phyloP scores from a whole-genome alignment of 2,329 filamentous ascomycete genomes.

The Microdochium nivale region DNA sequence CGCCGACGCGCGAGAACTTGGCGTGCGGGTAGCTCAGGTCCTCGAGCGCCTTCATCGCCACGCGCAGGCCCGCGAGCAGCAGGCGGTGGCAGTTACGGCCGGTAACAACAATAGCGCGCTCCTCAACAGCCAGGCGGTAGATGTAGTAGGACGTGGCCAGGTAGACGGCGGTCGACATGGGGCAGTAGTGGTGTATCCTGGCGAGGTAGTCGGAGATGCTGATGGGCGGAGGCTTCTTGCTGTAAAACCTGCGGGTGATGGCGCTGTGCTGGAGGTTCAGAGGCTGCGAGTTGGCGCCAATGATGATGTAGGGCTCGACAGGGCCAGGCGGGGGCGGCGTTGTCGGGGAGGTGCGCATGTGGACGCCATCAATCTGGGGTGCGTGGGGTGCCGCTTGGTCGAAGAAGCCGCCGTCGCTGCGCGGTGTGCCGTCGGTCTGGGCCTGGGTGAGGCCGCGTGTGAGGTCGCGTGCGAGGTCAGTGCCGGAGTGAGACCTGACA shows the following conservation, averaged over 20 bases:
- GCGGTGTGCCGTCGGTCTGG: conserved; percentile 19
- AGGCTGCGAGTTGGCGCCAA: conserved; percentile 63
- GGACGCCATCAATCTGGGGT: conserved; percentile 36
- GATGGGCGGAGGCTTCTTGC: conserved; percentile 77
- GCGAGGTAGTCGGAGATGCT: conserved; percentile 75
- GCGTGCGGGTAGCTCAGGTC: conserved; percentile 81
- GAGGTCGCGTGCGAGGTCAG: conserved; percentile 36
- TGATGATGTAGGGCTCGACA: conserved; percentile 47
- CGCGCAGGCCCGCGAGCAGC: conserved; percentile 71
- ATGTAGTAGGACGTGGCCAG: conserved; percentile 85
- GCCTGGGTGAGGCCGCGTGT: conserved; percentile 33
- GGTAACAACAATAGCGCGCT: conserved; percentile 72
- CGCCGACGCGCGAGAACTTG: conserved; percentile 79
- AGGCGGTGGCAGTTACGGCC: conserved; percentile 79
- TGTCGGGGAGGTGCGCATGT: conserved; percentile 27
- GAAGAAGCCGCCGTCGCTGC: conserved; percentile 8
- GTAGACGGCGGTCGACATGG: conserved; percentile 89
- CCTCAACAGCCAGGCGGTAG: conserved; percentile 68
- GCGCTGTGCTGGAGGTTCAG: conserved; percentile 72
- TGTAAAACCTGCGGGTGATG: conserved; percentile 89
- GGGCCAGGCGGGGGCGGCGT: conserved; percentile 17
- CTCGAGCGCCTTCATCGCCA: conserved; percentile 93
- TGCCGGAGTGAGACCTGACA: conserved; percentile 47
- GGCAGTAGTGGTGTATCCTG: conserved; percentile 83
- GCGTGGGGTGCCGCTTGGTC: conserved; percentile 8